Percentiles rank a stretch among this genome's conserved stretches.
Evolutionary conservation across 108 stramenopile genomes (phyloP).

Genomic region (Nitzschia inconspicua): DNA sequence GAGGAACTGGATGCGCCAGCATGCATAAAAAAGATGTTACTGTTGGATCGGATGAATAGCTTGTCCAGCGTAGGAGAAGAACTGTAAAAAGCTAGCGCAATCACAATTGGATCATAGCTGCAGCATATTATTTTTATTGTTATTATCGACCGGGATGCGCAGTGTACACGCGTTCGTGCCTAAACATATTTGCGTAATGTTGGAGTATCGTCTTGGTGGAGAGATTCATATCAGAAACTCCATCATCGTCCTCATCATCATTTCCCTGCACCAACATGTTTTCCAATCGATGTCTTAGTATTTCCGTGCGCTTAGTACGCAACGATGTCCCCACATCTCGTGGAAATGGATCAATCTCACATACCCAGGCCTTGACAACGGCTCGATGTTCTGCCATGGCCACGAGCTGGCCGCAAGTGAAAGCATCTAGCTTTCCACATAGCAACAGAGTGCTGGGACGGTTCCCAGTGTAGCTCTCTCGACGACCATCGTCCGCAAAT

Average conservation of each 20-base stretch:
- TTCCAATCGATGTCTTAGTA: constrained; percentile 42
- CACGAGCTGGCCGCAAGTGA: constrained; percentile 79
- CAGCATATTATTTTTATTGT: no score
- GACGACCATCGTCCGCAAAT: neutral
- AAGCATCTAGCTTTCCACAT: constrained; percentile 71
- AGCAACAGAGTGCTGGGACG: constrained; percentile 68
- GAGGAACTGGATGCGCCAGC: constrained; percentile 86
- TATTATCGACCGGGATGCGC: no score
- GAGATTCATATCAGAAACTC: constrained; percentile 23
- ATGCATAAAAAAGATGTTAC: constrained; percentile 65
- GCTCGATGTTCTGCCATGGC: constrained; percentile 83
- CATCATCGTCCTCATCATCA: constrained; percentile 22
- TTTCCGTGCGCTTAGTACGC: constrained; percentile 29
- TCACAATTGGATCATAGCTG: no score
- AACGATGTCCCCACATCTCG: constrained; percentile 26
- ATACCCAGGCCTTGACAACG: constrained; percentile 67
- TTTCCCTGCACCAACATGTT: constrained; percentile 32
- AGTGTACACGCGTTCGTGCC: constrained; percentile 15
- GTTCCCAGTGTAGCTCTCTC: constrained; percentile 41
- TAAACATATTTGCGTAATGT: constrained; percentile 57
- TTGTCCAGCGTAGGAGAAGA: no score
- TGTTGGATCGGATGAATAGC: constrained; percentile 50
- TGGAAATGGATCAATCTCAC: constrained; percentile 71
- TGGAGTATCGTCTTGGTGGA: constrained; percentile 61
- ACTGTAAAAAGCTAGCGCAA: no score